These are phyloP conservation scores for Cytidiella melzeri DNA, from an alignment of 768 basidiomycete species.

Conservation along the genomic window DNA sequence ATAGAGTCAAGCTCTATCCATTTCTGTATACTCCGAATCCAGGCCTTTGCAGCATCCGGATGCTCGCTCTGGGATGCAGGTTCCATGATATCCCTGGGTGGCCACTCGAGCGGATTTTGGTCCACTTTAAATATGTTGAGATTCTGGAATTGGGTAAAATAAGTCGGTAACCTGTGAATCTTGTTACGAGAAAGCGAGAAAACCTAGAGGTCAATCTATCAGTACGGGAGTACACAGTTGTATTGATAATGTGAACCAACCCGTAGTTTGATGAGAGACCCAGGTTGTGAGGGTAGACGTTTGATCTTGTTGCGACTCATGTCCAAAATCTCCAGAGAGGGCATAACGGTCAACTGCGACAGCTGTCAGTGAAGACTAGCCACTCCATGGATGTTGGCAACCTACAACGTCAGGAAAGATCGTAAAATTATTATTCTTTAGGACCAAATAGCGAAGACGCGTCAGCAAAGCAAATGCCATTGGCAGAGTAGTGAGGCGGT, in stretches of 20 bases:
- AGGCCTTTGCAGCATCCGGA: conserved; percentile 54
- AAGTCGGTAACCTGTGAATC: conserved; percentile 70
- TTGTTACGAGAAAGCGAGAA: conserved; percentile 85
- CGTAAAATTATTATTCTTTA: conserved; percentile 78
- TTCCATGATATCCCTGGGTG: conserved; percentile 56
- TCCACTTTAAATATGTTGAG: conserved; percentile 82
- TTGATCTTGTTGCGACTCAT: conserved; percentile 89
- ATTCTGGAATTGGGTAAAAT: conserved; percentile 64
- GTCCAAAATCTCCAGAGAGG: conserved; percentile 89
- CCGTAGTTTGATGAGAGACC: conserved; percentile 68
- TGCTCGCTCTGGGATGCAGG: conserved; percentile 35
- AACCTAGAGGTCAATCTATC: conserved; percentile 44
- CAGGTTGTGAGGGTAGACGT: conserved; percentile 72
- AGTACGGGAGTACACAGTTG: not conserved
- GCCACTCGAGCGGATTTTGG: conserved; percentile 93
- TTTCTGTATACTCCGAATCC: conserved; percentile 63
- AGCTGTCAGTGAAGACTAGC: conserved; percentile 4
- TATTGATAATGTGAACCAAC: conserved; percentile 30
- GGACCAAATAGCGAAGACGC: conserved; percentile 77
- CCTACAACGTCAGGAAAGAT: conserved; percentile 84
- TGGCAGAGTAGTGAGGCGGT: conserved; percentile 74
- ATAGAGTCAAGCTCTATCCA: conserved; percentile 64
- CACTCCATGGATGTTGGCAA: conserved; percentile 16
- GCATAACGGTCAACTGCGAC: conserved; percentile 71
- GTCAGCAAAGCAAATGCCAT: conserved; percentile 66